A percentile compares a stretch with the other conserved stretches of the same genome.
Evolutionary conservation across 148 eudicot species (phyloP).

Genomic region (Polygonum maritimum): DNA sequence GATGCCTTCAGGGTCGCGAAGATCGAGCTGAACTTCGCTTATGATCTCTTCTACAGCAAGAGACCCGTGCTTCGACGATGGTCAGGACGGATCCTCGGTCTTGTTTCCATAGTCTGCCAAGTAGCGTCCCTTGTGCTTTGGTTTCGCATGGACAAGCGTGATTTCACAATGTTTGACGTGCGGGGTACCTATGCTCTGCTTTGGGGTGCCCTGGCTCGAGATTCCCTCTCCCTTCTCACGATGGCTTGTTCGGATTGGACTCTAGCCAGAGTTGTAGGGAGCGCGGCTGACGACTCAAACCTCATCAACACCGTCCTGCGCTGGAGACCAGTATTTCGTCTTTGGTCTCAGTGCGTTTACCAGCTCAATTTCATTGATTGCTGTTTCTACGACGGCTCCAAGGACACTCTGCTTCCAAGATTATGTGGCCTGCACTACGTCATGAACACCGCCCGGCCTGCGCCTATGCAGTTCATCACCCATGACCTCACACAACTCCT

Average conservation of each 20-base stretch:
- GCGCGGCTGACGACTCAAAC: no score
- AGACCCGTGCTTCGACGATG: slow-evolving; percentile 1
- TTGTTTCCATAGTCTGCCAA: neutral
- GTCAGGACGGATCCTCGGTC: neutral
- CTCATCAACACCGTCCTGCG: no score
- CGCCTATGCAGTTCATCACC: no score
- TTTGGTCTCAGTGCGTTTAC: no score
- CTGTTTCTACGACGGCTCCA: no score
- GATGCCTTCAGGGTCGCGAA: slow-evolving; percentile 17
- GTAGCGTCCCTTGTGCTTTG: slow-evolving; percentile 11
- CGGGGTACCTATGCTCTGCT: slow-evolving; percentile 20
- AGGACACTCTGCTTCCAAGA: no score
- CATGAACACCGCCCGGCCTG: no score
- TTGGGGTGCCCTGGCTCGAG: slow-evolving; percentile 21
- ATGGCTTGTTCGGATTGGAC: slow-evolving; percentile 23
- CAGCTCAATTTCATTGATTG: no score
- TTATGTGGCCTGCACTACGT: no score
- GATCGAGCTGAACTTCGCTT: slow-evolving; percentile 30
- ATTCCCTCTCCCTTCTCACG: slow-evolving; percentile 4
- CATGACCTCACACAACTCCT: neutral
- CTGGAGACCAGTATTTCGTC: no score
- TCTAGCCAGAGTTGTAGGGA: no score
- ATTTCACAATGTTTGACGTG: neutral
- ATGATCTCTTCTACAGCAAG: slow-evolving; percentile 30
- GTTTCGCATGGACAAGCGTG: neutral